Percentiles rank a stretch among this genome's conserved stretches.
Conservation (phyloP, 768 basidiomycete species). For the Termitomyces sp. region DNA sequence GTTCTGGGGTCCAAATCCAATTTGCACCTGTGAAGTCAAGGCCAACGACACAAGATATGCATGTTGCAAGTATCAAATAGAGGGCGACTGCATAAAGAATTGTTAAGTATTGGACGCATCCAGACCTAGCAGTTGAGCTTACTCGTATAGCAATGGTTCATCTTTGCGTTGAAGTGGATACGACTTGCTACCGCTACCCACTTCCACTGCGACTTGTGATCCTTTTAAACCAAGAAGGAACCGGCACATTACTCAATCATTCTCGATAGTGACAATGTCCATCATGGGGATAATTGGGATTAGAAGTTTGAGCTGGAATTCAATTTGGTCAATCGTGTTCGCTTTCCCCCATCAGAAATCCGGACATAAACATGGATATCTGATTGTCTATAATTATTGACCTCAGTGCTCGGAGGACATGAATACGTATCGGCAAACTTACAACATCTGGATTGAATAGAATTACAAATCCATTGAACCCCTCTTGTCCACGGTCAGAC, state of each 20-base stretch:
- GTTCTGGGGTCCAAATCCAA: slow-evolving; percentile 27
- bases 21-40: slow-evolving; percentile 12
- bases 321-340: neutral
- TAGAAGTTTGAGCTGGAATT: neutral
- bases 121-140: neutral
- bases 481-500: neutral
- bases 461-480: neutral
- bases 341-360: neutral
- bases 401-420: neutral
- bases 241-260: neutral
- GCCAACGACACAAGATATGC: slow-evolving; percentile 4
- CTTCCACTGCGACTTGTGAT: neutral
- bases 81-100: neutral
- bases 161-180: neutral
- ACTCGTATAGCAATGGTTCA: neutral
- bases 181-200: neutral
- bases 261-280: neutral
- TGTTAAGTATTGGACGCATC: neutral
- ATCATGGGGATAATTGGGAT: neutral
- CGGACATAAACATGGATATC: neutral
- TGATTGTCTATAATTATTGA: neutral
- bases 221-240: neutral
- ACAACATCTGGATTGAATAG: neutral
- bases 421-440: neutral
- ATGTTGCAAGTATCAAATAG: slow-evolving; percentile 5